phyloP scores from a whole-genome alignment of 169 alveolate species.

The Fabrea salina region DNA sequence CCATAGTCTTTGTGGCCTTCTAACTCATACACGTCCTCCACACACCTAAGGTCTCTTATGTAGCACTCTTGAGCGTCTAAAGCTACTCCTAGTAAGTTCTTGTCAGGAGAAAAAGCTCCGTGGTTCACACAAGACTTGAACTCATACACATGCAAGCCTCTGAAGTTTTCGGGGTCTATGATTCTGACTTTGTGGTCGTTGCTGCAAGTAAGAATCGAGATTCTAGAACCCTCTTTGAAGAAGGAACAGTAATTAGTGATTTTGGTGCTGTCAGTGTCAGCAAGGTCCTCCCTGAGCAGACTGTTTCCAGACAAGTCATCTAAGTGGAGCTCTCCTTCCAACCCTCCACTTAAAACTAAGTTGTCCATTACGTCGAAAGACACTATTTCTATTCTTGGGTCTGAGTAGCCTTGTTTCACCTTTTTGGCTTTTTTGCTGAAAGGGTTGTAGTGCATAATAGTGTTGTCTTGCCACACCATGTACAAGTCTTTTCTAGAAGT shows the following conservation, averaged over 20 bases:
- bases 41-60: too few species aligned
- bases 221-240: background rate
- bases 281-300: background rate
- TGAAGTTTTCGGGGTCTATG: background rate
- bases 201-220: background rate
- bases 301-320: background rate
- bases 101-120: background rate
- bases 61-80: background rate
- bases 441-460: background rate
- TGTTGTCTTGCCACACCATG: background rate
- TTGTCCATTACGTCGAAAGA: background rate
- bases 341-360: background rate
- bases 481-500: background rate
- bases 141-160: background rate
- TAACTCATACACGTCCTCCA: too few species aligned
- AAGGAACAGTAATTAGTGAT: background rate
- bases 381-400: background rate
- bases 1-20: background rate
- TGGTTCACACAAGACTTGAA: background rate
- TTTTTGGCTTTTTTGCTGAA: background rate
- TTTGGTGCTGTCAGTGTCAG: conserved; percentile 13
- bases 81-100: background rate
- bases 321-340: conserved; percentile 10
- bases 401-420: too few species aligned
- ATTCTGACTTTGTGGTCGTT: conserved; percentile 13